Evolutionary conservation across 2,329 filamentous ascomycete species (phyloP).

Genomic region (Trichoderma endophyticum): DNA sequence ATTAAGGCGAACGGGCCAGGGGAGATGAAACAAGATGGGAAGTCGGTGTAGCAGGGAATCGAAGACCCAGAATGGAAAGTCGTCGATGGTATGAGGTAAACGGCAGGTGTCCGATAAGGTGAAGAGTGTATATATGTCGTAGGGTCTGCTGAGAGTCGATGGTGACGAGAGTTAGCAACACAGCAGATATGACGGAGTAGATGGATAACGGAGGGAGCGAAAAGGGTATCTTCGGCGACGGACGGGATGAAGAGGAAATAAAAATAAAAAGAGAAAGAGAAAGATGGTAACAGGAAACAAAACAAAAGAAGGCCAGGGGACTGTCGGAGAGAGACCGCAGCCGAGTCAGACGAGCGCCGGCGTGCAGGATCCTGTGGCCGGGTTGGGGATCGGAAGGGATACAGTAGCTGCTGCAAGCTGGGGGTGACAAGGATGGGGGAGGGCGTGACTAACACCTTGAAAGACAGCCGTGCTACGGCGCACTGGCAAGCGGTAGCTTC

Average conservation of each 20-base stretch:
- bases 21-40: constrained; percentile 19
- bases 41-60: constrained; percentile 24
- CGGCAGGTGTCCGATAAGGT: constrained; percentile 35
- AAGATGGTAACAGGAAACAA: constrained; percentile 8
- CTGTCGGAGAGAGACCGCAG: constrained; percentile 12
- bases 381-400: constrained; percentile 17
- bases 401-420: constrained; percentile 7
- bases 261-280: background rate
- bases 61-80: constrained; percentile 21
- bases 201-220: background rate
- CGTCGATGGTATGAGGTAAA: constrained; percentile 21
- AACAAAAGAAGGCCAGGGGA: constrained; percentile 9
- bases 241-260: background rate
- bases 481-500: background rate
- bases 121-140: constrained; percentile 23
- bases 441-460: constrained; percentile 28
- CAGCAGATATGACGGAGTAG: background rate
- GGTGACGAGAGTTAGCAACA: constrained; percentile 23
- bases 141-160: constrained; percentile 20
- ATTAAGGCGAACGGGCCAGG: constrained; percentile 22
- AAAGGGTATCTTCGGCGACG: background rate
- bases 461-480: constrained; percentile 15
- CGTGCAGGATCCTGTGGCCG: constrained; percentile 19
- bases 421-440: constrained; percentile 19
- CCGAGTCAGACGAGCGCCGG: constrained; percentile 14